A percentile compares a stretch with the other conserved stretches of the same genome.
Evolutionary conservation across 2,329 filamentous ascomycete genomes (phyloP).

Genomic region (Cytospora paraplurivora): DNA sequence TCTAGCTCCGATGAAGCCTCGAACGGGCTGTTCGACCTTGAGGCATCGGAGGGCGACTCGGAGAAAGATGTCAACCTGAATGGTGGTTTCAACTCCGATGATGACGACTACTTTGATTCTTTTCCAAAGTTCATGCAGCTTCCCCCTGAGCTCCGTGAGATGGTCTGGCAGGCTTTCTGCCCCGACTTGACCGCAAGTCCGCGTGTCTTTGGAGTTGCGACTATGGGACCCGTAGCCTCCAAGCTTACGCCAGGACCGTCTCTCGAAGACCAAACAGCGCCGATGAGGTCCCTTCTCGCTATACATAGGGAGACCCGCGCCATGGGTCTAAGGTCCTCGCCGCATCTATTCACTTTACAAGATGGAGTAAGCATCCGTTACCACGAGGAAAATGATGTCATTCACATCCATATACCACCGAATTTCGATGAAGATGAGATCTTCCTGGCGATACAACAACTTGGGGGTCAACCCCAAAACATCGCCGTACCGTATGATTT

Average conservation of each 20-base stretch:
- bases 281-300: conserved; percentile 38
- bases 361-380: conserved; percentile 19
- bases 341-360: conserved; percentile 40
- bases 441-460: conserved; percentile 2
- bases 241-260: conserved; percentile 26
- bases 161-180: conserved; percentile 40
- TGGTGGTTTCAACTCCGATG: neutral
- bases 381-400: conserved; percentile 35
- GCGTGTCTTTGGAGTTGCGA: conserved; percentile 37
- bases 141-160: conserved; percentile 40
- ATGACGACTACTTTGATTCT: neutral
- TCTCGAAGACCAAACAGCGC: conserved; percentile 36
- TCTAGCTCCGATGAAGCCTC: conserved; percentile 9
- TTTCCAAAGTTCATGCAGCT: conserved; percentile 37
- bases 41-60: conserved; percentile 26
- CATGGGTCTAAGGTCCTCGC: conserved; percentile 37
- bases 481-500: neutral
- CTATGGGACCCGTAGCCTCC: conserved; percentile 8
- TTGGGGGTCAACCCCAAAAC: conserved; percentile 21
- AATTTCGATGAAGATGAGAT: conserved; percentile 11
- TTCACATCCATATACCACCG: conserved; percentile 32
- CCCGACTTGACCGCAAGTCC: conserved; percentile 34
- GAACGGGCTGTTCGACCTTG: conserved; percentile 21
- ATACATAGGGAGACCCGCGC: conserved; percentile 42
- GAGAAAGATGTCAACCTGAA: conserved; percentile 1